Conservation (phyloP, 2,329 filamentous ascomycete genomes). For the Aspergillus ibericus region DNA sequence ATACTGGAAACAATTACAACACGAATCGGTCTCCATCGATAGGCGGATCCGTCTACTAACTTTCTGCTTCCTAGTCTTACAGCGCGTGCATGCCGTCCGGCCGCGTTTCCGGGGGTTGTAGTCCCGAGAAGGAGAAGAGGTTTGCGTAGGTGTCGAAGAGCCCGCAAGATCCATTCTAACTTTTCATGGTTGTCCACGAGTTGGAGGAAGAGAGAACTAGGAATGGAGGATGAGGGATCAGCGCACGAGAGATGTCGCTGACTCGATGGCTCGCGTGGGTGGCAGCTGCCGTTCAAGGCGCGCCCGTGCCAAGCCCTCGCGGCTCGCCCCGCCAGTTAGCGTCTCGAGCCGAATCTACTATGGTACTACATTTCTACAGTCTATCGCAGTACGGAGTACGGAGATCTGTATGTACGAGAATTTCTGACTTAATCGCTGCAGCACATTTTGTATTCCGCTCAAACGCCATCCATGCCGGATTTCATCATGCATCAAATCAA, state of each 20-base stretch:
- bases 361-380: neutral
- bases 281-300: neutral
- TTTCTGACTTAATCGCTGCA: neutral
- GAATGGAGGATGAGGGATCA: neutral
- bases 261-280: neutral
- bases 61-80: slow-evolving; percentile 49
- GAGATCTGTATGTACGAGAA: neutral
- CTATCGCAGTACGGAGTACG: neutral
- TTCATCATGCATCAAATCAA: neutral
- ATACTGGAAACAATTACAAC: neutral
- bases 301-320: neutral
- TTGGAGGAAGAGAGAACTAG: neutral
- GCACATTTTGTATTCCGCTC: neutral
- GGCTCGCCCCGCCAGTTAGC: slow-evolving; percentile 1
- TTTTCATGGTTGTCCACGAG: neutral
- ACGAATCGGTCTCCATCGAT: neutral
- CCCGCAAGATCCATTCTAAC: slow-evolving; percentile 21
- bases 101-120: slow-evolving; percentile 48
- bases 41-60: slow-evolving; percentile 24
- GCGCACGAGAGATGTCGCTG: neutral
- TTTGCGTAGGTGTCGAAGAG: slow-evolving; percentile 23
- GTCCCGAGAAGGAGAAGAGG: slow-evolving; percentile 28
- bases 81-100: slow-evolving; percentile 48
- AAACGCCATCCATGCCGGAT: neutral
- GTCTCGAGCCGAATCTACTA: neutral